phyloP scores from a whole-genome alignment of 1,139 yeast genomes.

The Diutina siamensis region DNA sequence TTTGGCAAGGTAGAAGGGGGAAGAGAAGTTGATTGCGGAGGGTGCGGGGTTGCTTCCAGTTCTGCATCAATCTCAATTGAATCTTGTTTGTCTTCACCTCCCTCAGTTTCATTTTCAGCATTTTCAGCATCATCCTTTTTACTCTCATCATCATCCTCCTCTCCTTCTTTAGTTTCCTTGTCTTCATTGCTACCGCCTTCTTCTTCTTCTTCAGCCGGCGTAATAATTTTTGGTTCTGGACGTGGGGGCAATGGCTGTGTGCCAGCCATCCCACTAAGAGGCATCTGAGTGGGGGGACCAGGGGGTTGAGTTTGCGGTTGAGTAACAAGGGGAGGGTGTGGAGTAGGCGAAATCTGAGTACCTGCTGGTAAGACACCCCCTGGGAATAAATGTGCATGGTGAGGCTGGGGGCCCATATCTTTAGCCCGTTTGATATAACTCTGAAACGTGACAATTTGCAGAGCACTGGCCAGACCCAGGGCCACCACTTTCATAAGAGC shows the following conservation, averaged over 20 bases:
- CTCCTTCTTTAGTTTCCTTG: not conserved
- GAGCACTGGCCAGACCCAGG: conserved; percentile 59
- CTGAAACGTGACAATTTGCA: conserved; percentile 67
- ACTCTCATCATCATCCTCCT: not conserved
- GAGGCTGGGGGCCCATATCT: conserved; percentile 56
- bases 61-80: too few species aligned
- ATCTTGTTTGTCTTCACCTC: too few species aligned
- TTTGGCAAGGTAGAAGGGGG: too few species aligned
- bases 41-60: not conserved
- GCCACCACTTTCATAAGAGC: conserved; percentile 77
- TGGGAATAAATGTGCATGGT: conserved; percentile 22
- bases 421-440: conserved; percentile 68
- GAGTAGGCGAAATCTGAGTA: not conserved
- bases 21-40: not conserved
- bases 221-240: not conserved
- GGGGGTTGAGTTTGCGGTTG: not conserved
- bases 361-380: conserved; percentile 8
- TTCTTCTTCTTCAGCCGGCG: not conserved
- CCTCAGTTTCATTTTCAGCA: too few species aligned
- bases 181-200: not conserved
- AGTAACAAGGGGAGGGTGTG: not conserved
- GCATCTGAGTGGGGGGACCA: not conserved
- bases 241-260: conserved; percentile 3
- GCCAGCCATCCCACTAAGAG: conserved; percentile 2
- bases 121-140: not conserved